Conservation (phyloP, 177 flowering plant species). For the Vitis hybrid region DNA sequence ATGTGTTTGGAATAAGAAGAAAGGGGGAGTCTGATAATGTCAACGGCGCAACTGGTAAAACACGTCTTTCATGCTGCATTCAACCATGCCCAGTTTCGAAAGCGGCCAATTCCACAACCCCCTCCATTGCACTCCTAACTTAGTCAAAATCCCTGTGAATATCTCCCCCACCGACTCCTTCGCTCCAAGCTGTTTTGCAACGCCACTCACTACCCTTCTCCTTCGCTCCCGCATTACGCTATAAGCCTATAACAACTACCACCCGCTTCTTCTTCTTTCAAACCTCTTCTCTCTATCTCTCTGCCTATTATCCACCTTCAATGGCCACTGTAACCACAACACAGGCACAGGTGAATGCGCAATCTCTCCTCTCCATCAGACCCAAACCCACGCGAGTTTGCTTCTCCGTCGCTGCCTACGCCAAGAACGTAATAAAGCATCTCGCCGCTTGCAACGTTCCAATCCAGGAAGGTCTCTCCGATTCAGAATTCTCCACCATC, state of each 20-base stretch:
- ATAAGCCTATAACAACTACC: background rate
- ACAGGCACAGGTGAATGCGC: background rate
- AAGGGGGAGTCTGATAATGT: too few species aligned
- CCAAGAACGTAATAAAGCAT: slow-evolving; percentile 55
- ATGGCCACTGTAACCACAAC: slow-evolving; percentile 11
- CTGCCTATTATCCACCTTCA: background rate
- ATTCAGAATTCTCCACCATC: slow-evolving; percentile 52
- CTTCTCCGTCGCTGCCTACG: slow-evolving; percentile 91
- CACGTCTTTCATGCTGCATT: too few species aligned
- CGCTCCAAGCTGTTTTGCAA: too few species aligned
- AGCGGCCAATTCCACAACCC: too few species aligned
- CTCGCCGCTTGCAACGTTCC: slow-evolving; percentile 46
- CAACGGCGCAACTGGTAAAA: too few species aligned
- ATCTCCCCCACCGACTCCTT: too few species aligned
- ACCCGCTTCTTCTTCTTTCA: background rate
- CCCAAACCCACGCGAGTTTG: slow-evolving; percentile 44
- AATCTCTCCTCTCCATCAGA: background rate
- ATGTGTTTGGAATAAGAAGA: too few species aligned
- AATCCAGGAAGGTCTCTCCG: slow-evolving; percentile 56
- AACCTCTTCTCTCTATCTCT: background rate
- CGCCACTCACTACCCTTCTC: background rate
- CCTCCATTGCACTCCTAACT: too few species aligned
- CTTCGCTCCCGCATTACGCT: background rate
- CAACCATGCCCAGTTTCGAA: too few species aligned
- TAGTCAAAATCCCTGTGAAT: too few species aligned